These are phyloP conservation scores for Solanum hybrid DNA, from an alignment of 305 asterid genomes.

Conservation along the genomic window DNA sequence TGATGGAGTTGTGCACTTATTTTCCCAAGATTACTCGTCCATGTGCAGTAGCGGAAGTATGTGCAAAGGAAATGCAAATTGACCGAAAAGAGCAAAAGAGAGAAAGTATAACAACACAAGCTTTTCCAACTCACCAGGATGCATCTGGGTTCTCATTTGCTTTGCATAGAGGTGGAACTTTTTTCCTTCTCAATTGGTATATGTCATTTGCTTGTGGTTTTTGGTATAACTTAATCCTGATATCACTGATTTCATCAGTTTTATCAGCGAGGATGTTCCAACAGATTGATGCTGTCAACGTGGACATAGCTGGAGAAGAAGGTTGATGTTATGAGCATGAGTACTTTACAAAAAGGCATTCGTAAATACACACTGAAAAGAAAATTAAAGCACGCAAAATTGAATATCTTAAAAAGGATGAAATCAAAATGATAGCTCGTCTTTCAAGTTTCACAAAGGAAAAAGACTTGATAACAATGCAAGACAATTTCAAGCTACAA, in stretches of 20 bases:
- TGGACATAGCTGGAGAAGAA: slow-evolving; percentile 56
- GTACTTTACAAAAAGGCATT: neutral
- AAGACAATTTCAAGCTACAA: neutral
- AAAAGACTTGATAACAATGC: neutral
- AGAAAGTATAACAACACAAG: neutral
- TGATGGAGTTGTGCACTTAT: neutral
- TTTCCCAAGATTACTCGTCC: neutral
- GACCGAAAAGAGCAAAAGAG: neutral
- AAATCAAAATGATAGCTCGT: neutral
- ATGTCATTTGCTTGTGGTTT: slow-evolving; percentile 73
- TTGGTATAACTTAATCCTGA: slow-evolving; percentile 74
- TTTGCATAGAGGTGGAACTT: slow-evolving; percentile 77
- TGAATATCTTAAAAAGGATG: neutral
- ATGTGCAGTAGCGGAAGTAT: neutral
- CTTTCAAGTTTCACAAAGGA: neutral
- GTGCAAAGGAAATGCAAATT: neutral
- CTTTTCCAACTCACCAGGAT: slow-evolving; percentile 57
- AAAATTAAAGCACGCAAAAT: neutral
- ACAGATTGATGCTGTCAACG: slow-evolving; percentile 63
- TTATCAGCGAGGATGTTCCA: slow-evolving; percentile 94
- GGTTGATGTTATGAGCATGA: neutral
- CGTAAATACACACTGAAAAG: neutral
- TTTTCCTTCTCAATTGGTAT: slow-evolving; percentile 65
- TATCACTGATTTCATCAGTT: slow-evolving; percentile 78
- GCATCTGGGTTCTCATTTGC: slow-evolving; percentile 84